phyloP scores from a whole-genome alignment of 805 yeast species.

The Torulaspora maleeae region DNA sequence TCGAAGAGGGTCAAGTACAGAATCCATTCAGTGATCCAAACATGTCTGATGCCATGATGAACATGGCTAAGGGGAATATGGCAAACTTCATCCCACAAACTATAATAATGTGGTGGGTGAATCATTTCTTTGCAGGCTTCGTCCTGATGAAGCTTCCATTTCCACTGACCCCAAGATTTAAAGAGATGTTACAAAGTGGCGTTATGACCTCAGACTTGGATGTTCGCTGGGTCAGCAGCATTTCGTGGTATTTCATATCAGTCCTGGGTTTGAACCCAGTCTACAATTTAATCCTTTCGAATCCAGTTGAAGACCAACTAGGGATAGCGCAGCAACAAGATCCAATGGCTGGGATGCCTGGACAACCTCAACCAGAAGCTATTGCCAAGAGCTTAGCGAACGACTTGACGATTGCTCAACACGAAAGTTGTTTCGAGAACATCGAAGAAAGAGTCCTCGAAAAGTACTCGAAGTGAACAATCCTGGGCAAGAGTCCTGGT shows the following conservation, averaged over 20 bases:
- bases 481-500: no score
- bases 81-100: conserved; percentile 89
- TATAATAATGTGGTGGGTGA: conserved; percentile 92
- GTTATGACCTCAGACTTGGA: conserved; percentile 79
- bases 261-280: conserved; percentile 79
- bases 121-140: conserved; percentile 87
- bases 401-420: conserved; percentile 58
- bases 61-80: conserved; percentile 74
- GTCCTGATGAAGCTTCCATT: conserved; percentile 86
- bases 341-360: conserved; percentile 43
- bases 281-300: conserved; percentile 55
- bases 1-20: conserved; percentile 38
- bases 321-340: conserved; percentile 26
- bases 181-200: conserved; percentile 87
- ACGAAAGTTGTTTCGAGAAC: conserved; percentile 51
- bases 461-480: conserved; percentile 7
- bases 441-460: conserved; percentile 54
- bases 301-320: conserved; percentile 29
- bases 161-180: conserved; percentile 83
- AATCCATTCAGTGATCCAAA: conserved; percentile 71
- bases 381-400: conserved; percentile 69
- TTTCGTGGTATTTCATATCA: conserved; percentile 93
- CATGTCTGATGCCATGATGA: conserved; percentile 66
- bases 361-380: conserved; percentile 59
- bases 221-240: conserved; percentile 86